Percentiles rank a stretch among this genome's conserved stretches.
Conservation (phyloP, 2,329 filamentous ascomycete genomes). For the Paraphaeosphaeria sporulosa region DNA sequence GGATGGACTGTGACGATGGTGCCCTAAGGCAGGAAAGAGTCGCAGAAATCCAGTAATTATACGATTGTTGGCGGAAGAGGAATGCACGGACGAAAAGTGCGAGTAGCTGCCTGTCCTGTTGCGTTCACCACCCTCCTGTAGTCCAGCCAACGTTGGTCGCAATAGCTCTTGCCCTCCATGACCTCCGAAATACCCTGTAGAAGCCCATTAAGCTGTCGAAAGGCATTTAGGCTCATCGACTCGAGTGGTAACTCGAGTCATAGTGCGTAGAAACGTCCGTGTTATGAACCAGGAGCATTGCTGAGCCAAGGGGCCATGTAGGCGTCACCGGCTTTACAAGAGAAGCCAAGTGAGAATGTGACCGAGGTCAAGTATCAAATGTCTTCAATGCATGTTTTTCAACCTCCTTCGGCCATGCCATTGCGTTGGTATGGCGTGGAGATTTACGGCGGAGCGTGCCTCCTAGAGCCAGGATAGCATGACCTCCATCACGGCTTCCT, state of each 20-base stretch:
- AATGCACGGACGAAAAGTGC: slow-evolving; percentile 4
- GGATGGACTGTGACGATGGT: not conserved
- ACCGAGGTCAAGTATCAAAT: not conserved
- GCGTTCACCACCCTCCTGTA: not conserved
- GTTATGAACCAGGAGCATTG: too few species aligned
- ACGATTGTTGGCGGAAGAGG: not conserved
- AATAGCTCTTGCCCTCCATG: not conserved
- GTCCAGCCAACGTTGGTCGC: not conserved
- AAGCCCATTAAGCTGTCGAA: not conserved
- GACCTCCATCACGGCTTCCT: not conserved
- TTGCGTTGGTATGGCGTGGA: not conserved
- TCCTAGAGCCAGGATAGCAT: not conserved
- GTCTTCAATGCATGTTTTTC: not conserved
- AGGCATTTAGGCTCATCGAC: too few species aligned
- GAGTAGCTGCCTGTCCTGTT: not conserved
- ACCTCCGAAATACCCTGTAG: not conserved
- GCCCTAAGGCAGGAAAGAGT: not conserved
- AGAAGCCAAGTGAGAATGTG: not conserved
- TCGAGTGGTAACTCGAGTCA: not conserved
- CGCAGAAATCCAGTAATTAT: not conserved
- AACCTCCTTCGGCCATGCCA: not conserved
- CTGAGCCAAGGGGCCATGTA: too few species aligned
- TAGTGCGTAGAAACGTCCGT: too few species aligned
- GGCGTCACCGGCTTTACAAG: too few species aligned
- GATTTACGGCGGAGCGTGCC: not conserved